These are phyloP conservation scores for Fusarium sp. DNA, from an alignment of 2,329 filamentous ascomycete species.

Conservation along the genomic window DNA sequence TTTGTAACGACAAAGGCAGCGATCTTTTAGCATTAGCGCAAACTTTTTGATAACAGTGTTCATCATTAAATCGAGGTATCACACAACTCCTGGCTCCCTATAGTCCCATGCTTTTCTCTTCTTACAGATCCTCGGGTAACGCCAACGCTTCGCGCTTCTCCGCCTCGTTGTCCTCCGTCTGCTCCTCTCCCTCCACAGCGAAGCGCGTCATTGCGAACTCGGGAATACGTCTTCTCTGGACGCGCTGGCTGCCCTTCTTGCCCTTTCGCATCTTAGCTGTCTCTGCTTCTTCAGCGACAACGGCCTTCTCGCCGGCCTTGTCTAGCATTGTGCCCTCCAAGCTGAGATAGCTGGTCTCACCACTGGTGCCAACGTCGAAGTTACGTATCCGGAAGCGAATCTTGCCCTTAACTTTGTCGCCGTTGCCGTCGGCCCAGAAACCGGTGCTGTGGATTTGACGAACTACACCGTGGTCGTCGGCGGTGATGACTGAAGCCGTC, in stretches of 20 bases:
- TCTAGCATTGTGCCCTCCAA: slow-evolving; percentile 88
- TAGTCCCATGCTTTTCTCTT: slow-evolving; percentile 33
- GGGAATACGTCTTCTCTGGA: slow-evolving; percentile 52
- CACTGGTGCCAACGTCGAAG: slow-evolving; percentile 81
- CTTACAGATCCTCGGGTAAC: slow-evolving; percentile 38
- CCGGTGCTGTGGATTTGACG: slow-evolving; percentile 66
- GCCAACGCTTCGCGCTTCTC: slow-evolving; percentile 37
- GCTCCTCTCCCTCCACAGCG: slow-evolving; percentile 55
- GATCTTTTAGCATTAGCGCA: slow-evolving; percentile 27
- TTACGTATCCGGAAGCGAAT: slow-evolving; percentile 83
- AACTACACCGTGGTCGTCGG: slow-evolving; percentile 62
- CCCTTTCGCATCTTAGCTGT: slow-evolving; percentile 48
- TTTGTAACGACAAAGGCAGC: slow-evolving; percentile 12
- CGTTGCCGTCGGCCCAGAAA: slow-evolving; percentile 79
- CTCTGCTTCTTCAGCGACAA: slow-evolving; percentile 59
- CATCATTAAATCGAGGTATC: slow-evolving; percentile 45
- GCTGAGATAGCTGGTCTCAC: slow-evolving; percentile 81
- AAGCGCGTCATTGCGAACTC: slow-evolving; percentile 69
- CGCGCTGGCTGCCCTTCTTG: slow-evolving; percentile 45
- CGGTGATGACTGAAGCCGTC: slow-evolving; percentile 52
- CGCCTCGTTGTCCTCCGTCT: slow-evolving; percentile 35
- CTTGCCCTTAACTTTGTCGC: slow-evolving; percentile 74
- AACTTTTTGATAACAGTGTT: slow-evolving; percentile 34
- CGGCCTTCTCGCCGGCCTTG: slow-evolving; percentile 69
- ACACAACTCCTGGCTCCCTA: slow-evolving; percentile 44